Evolutionary conservation across 305 asterid species (phyloP), one percentile per base, ranked within the genome.

Genomic region (Rubia occidens): DNA sequence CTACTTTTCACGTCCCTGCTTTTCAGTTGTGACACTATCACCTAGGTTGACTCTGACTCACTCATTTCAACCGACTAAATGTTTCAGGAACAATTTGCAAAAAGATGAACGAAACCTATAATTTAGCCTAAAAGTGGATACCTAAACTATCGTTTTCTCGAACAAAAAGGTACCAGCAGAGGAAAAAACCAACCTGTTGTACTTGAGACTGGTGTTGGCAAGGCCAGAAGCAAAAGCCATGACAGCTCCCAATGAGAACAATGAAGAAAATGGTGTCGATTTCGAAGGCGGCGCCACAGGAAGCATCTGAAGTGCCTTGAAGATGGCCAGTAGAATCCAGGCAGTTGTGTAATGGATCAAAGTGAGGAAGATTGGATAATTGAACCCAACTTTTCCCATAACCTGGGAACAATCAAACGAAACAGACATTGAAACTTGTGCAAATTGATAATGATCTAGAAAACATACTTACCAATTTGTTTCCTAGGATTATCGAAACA

Each of bases 181-280:
- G 35, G 11, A 42, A 40, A 7, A 51, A 60, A 68, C 15, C 47
- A 43, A 90, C 97, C 97, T 91, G 86, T 91, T 89, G 53, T 89
- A 87, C 66, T 82, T 83, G 24, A 91, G 82, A 82, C 96, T 91
- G 21, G 94, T 83, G 54, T 91, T 91, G 51, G 97, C 96, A 71
- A 91, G 89, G 26, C 97, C 97, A 20, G 94, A 83, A 71, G 97
- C 87, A 67, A 91, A 86, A 74, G 97, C 86, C 96, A 89, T 89
- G 51, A 91, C 91, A 26, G 82, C 89, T 0, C 97, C 96, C 81
- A 89, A 77, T 42, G 89, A 79, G 72, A 89, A 89, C n/a, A 89
- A 67, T 5, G 96, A 86, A n/a, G 95, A 89, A 78, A 80, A 87
- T 2, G 96, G 96, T 0, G 97, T 91, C 5, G 95, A 29, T 77